Conservation (phyloP, 805 yeast genomes). For the Myxozyma neotropica region DNA sequence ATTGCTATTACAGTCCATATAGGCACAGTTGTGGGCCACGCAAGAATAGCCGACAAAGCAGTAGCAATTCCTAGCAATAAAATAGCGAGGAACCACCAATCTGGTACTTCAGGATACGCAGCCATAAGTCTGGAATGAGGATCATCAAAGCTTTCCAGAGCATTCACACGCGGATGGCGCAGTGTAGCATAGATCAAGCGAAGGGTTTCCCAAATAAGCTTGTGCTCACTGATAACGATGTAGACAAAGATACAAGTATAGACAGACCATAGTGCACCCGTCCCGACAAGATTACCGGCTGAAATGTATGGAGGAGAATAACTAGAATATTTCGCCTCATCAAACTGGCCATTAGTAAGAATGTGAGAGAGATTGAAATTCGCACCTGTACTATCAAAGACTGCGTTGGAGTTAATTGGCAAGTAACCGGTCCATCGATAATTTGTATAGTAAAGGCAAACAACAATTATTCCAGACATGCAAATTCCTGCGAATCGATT, state of each 20-base stretch:
- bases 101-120: constrained; percentile 48
- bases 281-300: constrained; percentile 54
- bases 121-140: constrained; percentile 24
- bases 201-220: constrained; percentile 42
- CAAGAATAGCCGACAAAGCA: constrained; percentile 46
- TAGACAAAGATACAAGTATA: constrained; percentile 23
- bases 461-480: constrained; percentile 37
- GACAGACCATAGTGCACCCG: constrained; percentile 16
- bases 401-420: constrained; percentile 51
- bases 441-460: constrained; percentile 50
- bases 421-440: constrained; percentile 53
- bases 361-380: constrained; percentile 55
- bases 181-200: constrained; percentile 34
- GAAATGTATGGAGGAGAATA: constrained; percentile 62
- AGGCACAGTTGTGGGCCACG: constrained; percentile 45
- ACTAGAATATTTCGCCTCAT: constrained; percentile 48
- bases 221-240: constrained; percentile 17
- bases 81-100: constrained; percentile 51
- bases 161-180: constrained; percentile 35
- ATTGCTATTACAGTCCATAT: constrained; percentile 38
- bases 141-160: constrained; percentile 43
- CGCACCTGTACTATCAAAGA: constrained; percentile 39
- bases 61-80: constrained; percentile 49
- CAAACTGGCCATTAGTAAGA: constrained; percentile 49
- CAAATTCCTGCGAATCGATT: constrained; percentile 46